Percentiles rank a stretch among this genome's conserved stretches.
Conservation (phyloP, 129 eudicot species). For the Erigeron canadensis region DNA sequence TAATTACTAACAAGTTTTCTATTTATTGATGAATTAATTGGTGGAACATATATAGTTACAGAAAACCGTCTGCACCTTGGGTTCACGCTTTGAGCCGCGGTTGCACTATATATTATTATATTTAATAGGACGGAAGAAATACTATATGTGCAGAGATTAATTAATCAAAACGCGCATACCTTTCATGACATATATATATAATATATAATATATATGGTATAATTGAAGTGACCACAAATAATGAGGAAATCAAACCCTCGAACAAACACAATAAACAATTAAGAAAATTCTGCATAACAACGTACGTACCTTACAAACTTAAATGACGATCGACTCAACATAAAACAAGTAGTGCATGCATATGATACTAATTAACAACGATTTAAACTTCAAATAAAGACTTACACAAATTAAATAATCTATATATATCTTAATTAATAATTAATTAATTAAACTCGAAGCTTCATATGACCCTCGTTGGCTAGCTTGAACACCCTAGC, state of each 20-base stretch:
- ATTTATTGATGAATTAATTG: too few species aligned
- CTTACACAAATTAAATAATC: background rate
- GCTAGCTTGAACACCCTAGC: constrained; percentile 81
- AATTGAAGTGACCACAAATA: constrained; percentile 9
- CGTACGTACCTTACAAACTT: constrained; percentile 25
- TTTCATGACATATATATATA: background rate
- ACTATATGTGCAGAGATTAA: too few species aligned
- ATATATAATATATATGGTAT: constrained; percentile 27
- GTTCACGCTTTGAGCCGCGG: too few species aligned
- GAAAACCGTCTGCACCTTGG: too few species aligned
- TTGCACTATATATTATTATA: too few species aligned
- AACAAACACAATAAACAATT: constrained; percentile 23
- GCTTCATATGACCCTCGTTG: constrained; percentile 68
- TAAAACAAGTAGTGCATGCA: constrained; percentile 26
- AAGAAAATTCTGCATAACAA: constrained; percentile 12
- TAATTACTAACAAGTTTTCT: too few species aligned
- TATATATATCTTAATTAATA: too few species aligned
- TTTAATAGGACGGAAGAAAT: too few species aligned
- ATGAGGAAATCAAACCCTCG: constrained; percentile 25
- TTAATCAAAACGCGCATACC: constrained; percentile 1
- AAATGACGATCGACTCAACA: constrained; percentile 12
- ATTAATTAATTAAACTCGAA: constrained; percentile 44
- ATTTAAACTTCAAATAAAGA: constrained; percentile 19
- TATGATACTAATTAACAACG: constrained; percentile 33
- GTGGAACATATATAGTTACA: too few species aligned